A percentile compares a stretch with the other conserved stretches of the same genome.
phyloP scores from a whole-genome alignment of 1,139 yeast species.

The Lodderomyces metapsilosis region DNA sequence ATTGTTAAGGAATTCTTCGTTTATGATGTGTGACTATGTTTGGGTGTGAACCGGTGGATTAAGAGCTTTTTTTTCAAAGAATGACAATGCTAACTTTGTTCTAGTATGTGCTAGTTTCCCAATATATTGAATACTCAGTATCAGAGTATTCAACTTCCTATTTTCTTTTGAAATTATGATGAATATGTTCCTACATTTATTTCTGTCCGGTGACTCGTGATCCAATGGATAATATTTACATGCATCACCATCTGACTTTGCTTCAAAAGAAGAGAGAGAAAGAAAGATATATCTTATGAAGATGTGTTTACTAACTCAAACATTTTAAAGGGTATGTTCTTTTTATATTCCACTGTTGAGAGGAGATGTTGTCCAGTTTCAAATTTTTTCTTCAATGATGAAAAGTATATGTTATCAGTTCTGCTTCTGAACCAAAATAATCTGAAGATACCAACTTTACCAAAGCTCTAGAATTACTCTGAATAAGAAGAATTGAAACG shows the following conservation, averaged over 20 bases:
- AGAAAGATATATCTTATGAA: no score
- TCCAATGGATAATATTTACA: conserved; percentile 59
- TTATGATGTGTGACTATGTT: conserved; percentile 40
- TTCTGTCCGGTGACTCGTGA: conserved; percentile 61
- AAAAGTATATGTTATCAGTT: conserved; percentile 63
- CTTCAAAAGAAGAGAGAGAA: not conserved
- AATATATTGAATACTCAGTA: no score
- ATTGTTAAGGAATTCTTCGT: conserved; percentile 63
- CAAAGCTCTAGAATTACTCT: conserved; percentile 20
- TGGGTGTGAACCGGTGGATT: no score
- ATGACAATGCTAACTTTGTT: not conserved
- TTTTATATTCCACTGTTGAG: not conserved
- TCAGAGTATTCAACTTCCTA: no score
- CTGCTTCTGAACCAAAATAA: conserved; percentile 80
- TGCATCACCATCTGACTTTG: conserved; percentile 95
- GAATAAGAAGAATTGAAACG: no score
- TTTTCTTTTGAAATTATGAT: conserved; percentile 14
- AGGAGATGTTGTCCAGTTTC: not conserved
- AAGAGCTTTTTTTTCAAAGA: no score
- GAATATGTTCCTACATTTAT: conserved; percentile 35
- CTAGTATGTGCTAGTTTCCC: conserved; percentile 4
- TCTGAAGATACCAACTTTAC: conserved; percentile 59
- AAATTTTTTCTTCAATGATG: no score
- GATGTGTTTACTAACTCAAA: conserved; percentile 11
- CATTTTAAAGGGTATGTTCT: not conserved